Evolutionary conservation across 768 basidiomycete genomes (phyloP).

Genomic region (Lentinus brumalis): DNA sequence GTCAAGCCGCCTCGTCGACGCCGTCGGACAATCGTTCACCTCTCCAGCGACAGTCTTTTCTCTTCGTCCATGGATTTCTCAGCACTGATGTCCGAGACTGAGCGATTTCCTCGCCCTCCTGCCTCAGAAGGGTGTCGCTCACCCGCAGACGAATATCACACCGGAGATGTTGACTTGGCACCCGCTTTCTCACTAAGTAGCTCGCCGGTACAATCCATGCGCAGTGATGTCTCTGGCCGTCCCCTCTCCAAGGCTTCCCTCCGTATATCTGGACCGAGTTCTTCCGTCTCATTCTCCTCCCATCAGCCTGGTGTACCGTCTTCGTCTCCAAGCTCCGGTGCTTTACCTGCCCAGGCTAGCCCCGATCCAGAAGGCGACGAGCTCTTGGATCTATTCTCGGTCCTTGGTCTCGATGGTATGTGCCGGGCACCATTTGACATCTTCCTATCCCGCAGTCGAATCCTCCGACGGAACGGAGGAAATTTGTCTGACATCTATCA

Average conservation of each 20-base stretch:
- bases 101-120: constrained; percentile 13
- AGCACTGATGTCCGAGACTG: constrained; percentile 19
- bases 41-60: constrained; percentile 30
- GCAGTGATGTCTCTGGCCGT: background rate
- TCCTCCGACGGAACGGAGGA: background rate
- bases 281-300: background rate
- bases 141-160: background rate
- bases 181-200: constrained; percentile 13
- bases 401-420: constrained; percentile 28
- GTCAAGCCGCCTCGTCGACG: constrained; percentile 22
- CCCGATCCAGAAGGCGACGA: constrained; percentile 19
- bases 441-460: no score
- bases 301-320: constrained; percentile 3
- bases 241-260: constrained; percentile 6
- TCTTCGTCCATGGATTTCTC: constrained; percentile 33
- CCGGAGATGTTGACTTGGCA: constrained; percentile 7
- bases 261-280: background rate
- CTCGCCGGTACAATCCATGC: background rate
- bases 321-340: constrained; percentile 12
- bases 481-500: background rate
- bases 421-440: background rate
- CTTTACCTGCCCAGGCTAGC: background rate
- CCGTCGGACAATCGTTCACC: constrained; percentile 28
- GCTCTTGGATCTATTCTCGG: constrained; percentile 25
- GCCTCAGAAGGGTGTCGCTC: constrained; percentile 13